phyloP scores from a whole-genome alignment of 345 rosid genomes.

The Eucalyptus pauciflora region DNA sequence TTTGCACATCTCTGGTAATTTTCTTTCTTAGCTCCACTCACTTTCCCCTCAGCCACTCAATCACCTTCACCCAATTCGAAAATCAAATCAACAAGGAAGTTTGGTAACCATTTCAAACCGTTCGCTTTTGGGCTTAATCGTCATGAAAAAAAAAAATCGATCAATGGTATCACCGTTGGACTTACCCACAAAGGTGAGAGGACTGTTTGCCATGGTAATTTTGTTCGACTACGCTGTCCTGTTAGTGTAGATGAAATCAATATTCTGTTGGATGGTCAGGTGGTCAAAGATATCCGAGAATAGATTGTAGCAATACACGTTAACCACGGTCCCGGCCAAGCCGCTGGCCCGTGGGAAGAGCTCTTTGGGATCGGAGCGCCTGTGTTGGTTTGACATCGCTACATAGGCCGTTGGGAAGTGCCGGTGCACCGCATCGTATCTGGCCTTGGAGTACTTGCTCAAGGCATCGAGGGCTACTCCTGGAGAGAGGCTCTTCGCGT shows the following conservation, averaged over 20 bases:
- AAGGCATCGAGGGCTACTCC: slow-evolving; percentile 10
- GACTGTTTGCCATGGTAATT: slow-evolving; percentile 37
- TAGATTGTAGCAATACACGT: slow-evolving; percentile 41
- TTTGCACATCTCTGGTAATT: background rate
- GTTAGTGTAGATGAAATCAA: slow-evolving; percentile 20
- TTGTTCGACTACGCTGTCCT: slow-evolving; percentile 13
- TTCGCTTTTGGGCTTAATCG: background rate
- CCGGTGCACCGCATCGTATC: slow-evolving; percentile 25
- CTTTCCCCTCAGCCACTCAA: slow-evolving; percentile 51
- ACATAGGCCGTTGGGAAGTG: slow-evolving; percentile 30
- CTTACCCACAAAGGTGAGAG: slow-evolving; percentile 50
- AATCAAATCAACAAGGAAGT: background rate
- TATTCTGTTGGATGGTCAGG: slow-evolving; percentile 35
- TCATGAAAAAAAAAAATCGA: background rate
- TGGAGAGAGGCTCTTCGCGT: slow-evolving; percentile 5
- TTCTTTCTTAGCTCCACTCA: background rate
- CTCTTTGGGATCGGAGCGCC: slow-evolving; percentile 27
- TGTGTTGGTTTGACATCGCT: slow-evolving; percentile 25
- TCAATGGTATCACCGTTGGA: background rate
- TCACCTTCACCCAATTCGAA: slow-evolving; percentile 25
- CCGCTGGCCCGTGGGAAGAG: slow-evolving; percentile 28
- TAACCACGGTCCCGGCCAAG: slow-evolving; percentile 22
- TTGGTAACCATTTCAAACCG: background rate
- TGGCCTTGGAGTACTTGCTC: slow-evolving; percentile 26
- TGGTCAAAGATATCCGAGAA: slow-evolving; percentile 7